Evolutionary conservation across 1,284 basidiomycete species (phyloP), one percentile per base, ranked within the genome.

Genomic region (Filobasidium uniguttulatum): DNA sequence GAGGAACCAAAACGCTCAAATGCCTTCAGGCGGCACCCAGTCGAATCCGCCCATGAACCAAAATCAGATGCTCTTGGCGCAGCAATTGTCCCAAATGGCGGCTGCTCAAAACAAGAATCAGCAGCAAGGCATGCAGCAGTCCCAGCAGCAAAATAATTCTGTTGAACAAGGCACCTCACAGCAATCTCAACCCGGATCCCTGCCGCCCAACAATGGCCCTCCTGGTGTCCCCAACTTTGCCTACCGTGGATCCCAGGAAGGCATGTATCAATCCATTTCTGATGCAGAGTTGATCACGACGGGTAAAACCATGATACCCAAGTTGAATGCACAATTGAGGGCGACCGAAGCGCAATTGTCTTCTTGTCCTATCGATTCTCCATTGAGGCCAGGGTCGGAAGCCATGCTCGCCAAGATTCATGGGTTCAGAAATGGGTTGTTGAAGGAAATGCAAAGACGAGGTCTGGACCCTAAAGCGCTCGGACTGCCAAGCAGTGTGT

Each of bases 261-360:
- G 46, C 14, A 26, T 43, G 26, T 43, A 43, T 26, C 40, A 47
- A 4, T 36, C 41, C 25, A 44, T 53, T 25, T 44, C 41, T 23
- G 43, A 53, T 40, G 46, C 31, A 4, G 41, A 53, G 7, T 35
- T 53, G 26, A 53, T 53, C 20, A 43, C 33, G 14, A 53, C 51
- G 5, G 51, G 33, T 23, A 48, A 46, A 37, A 43, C 38, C 29
- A 53, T 53, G 51, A 47, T 53, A 14, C 51, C 51, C 9, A 53
- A 53, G 22, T 35, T 53, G 17, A 35, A 40, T 6, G 35, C 51
- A 0, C 51, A 53, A 29, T 29, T 52, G n/a, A 47, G 30, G 20
- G 20, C 28, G n/a, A 31, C 19, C 20, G 29, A 46, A 22, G 28
- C 44, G 26, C 40, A 43, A 26, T 28, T 43, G 12, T 43, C 40